Conservation (phyloP, 208 protist genomes). For the Trypanosoma mega region DNA sequence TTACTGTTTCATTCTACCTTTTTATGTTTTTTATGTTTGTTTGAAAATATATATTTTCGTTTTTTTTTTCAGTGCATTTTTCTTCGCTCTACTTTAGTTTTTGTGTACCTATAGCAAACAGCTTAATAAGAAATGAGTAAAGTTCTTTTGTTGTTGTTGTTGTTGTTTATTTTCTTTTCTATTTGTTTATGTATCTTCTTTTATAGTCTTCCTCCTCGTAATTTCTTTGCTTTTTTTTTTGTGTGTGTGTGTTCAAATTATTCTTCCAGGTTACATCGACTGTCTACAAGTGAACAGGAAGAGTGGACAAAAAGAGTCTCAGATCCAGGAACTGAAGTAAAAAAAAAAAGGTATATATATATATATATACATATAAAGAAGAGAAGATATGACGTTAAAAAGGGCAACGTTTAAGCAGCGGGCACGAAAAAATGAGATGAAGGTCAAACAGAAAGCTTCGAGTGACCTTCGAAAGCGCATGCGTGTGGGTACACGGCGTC, state of each 20-base stretch:
- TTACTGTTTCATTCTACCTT: too few species aligned
- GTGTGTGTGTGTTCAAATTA: slow-evolving; percentile 1
- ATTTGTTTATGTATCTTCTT: slow-evolving; percentile 16
- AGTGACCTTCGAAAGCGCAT: slow-evolving; percentile 64
- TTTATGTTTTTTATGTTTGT: too few species aligned
- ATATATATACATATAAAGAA: background rate
- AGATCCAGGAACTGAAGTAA: background rate
- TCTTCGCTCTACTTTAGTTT: too few species aligned
- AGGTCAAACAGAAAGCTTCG: slow-evolving; percentile 51
- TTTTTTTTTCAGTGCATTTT: too few species aligned
- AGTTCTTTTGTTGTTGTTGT: slow-evolving; percentile 13
- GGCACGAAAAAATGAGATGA: slow-evolving; percentile 75
- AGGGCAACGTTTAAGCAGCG: slow-evolving; percentile 82
- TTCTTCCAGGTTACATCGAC: background rate
- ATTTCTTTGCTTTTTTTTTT: background rate
- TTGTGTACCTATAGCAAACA: too few species aligned
- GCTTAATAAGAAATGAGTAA: too few species aligned
- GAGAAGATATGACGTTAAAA: slow-evolving; percentile 39
- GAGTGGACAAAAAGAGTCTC: background rate
- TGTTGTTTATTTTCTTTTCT: slow-evolving; percentile 1
- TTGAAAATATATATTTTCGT: too few species aligned
- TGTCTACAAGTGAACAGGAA: background rate
- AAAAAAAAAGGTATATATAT: slow-evolving; percentile 23
- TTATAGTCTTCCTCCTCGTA: slow-evolving; percentile 4
- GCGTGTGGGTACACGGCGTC: slow-evolving; percentile 35